Conservation (phyloP, 2,329 filamentous ascomycete species). For the Grosmannia clavigera region DNA sequence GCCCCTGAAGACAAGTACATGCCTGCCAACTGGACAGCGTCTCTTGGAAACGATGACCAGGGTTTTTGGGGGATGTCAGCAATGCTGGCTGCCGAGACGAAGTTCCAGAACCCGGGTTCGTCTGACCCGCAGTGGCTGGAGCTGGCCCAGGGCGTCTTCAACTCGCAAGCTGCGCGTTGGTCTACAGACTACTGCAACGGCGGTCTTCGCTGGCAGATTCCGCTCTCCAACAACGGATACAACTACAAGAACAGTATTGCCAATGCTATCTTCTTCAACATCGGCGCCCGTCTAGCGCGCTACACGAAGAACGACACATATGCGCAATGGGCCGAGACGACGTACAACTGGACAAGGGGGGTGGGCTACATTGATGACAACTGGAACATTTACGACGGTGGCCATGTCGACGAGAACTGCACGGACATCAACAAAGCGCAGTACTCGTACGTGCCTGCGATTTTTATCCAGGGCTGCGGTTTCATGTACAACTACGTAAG, state of each 20-base stretch:
- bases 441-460: conserved; percentile 55
- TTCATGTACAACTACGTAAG: conserved; percentile 55
- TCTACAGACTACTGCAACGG: conserved; percentile 53
- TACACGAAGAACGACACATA: conserved; percentile 59
- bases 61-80: conserved; percentile 59
- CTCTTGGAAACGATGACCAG: conserved; percentile 56
- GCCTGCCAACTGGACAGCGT: conserved; percentile 45
- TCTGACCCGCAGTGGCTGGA: conserved; percentile 49
- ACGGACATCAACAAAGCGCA: conserved; percentile 47
- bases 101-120: conserved; percentile 45
- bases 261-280: conserved; percentile 52
- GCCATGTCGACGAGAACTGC: conserved; percentile 45
- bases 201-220: conserved; percentile 69
- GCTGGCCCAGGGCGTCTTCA: conserved; percentile 58
- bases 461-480: conserved; percentile 49
- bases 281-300: conserved; percentile 55
- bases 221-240: conserved; percentile 60
- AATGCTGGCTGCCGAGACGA: conserved; percentile 54
- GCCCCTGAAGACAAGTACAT: conserved; percentile 40
- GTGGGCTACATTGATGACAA: conserved; percentile 47
- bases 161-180: conserved; percentile 49
- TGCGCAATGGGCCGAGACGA: conserved; percentile 45
- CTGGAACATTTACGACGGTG: conserved; percentile 50
- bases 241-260: conserved; percentile 59
- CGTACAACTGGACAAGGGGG: conserved; percentile 47